Evolutionary conservation across 768 basidiomycete species (phyloP), one percentile per base, ranked within the genome.

Genomic region (Lepiota subincarnata): DNA sequence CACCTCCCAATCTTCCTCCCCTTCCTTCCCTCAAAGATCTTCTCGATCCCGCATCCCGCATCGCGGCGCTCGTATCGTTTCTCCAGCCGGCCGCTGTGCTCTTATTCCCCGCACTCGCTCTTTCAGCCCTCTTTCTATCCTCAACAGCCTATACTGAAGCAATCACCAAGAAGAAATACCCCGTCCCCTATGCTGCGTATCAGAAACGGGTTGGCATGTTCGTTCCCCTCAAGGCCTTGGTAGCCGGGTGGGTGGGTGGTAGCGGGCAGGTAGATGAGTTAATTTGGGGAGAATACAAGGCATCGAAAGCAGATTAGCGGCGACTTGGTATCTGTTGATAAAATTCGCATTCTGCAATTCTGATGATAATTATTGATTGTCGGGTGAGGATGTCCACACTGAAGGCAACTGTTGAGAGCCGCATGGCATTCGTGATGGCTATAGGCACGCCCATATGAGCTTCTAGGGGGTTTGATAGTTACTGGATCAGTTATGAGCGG

Each of bases 151-250:
- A 86, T 68, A 90, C 92, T 0, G 95, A 98, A 71, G 75, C 76
- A 35, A 93, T 98, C 61, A 84, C 90, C 4, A 59, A 62, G 28
- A 66, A 74, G 45, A 97, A 97, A 66, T 93, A 92, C 63, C 81
- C 86, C 2, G 68, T 68, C 13, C 78, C 73, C 2, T 97, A 96
- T 67, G 63, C 64, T 4, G 80, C 83, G 3, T 97, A 95, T 66
- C 83, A 84, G 62, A 64, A 73, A 53, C 81, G 92, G 18, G 92
- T 96, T 3, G 84, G 80, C 11, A 92, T 92, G 87, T 95, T 96
- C 22, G 24, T 46, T 18, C 52, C 52, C n/a, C 16, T 46, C 52
- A 53, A 53, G 28, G 28, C 16, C 18, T 10, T 46, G 6, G 12
- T 47, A 12, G 46, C 36, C 6, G 44, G 20, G 19, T 28, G 37